Evolutionary conservation across 345 rosid genomes (phyloP).

Genomic region (Acer campestre): DNA sequence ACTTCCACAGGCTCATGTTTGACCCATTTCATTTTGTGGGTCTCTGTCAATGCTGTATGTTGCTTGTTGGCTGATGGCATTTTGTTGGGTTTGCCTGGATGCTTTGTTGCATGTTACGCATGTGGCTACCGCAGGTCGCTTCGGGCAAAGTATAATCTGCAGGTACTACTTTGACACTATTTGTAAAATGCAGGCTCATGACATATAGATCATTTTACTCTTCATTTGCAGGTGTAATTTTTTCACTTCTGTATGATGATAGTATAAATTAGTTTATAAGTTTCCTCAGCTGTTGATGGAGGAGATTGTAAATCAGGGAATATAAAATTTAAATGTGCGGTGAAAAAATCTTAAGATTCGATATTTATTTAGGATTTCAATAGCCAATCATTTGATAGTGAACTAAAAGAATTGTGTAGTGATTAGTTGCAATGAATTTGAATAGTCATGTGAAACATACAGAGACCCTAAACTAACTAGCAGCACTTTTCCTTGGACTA

Average conservation of each 20-base stretch:
- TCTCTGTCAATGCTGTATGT: constrained; percentile 60
- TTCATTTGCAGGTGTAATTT: neutral
- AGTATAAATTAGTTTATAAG: neutral
- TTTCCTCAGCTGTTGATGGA: neutral
- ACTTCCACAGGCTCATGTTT: constrained; percentile 77
- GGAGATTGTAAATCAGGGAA: neutral
- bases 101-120: constrained; percentile 82
- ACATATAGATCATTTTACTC: neutral
- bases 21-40: constrained; percentile 78
- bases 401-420: neutral
- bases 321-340: neutral
- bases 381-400: neutral
- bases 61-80: constrained; percentile 75
- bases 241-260: neutral
- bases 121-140: constrained; percentile 75
- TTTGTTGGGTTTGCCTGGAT: constrained; percentile 81
- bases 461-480: neutral
- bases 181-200: neutral
- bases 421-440: constrained; percentile 1
- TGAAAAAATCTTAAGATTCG: neutral
- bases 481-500: neutral
- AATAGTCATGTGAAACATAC: neutral
- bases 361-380: neutral
- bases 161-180: constrained; percentile 44
- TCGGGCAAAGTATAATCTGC: constrained; percentile 67